A percentile compares a stretch with the other conserved stretches of the same genome.
Conservation (phyloP, 495 filamentous ascomycete genomes). For the Apiosordaria backusii region DNA sequence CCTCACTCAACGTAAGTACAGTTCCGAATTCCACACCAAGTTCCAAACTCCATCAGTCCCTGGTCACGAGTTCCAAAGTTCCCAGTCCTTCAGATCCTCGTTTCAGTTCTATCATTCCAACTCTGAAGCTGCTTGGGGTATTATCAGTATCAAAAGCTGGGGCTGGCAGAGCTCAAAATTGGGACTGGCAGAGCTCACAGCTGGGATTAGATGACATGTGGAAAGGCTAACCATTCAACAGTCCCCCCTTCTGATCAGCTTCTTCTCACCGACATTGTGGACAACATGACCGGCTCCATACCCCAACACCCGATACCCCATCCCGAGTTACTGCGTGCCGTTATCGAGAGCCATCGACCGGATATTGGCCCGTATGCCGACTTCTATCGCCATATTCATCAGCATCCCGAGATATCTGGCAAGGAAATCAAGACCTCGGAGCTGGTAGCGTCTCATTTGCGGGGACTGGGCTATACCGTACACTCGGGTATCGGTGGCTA, state of each 20-base stretch:
- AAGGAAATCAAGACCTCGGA: slow-evolving; percentile 47
- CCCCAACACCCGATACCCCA: background rate
- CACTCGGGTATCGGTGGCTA: slow-evolving; percentile 52
- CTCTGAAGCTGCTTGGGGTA: background rate
- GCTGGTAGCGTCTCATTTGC: slow-evolving; percentile 41
- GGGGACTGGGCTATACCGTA: slow-evolving; percentile 44
- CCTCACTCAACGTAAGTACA: background rate
- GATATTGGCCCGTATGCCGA: slow-evolving; percentile 33
- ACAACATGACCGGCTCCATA: background rate
- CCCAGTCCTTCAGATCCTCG: background rate
- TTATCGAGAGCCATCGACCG: slow-evolving; percentile 2
- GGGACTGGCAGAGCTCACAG: too few species aligned
- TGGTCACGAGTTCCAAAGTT: too few species aligned
- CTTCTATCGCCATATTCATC: slow-evolving; percentile 49
- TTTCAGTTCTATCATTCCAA: background rate
- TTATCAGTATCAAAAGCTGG: too few species aligned
- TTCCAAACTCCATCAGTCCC: too few species aligned
- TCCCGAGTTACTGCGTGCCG: background rate
- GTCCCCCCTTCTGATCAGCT: background rate
- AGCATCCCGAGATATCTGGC: slow-evolving; percentile 47
- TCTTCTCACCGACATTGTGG: background rate
- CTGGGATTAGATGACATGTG: too few species aligned
- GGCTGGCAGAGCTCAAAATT: too few species aligned
- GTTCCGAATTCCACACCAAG: background rate
- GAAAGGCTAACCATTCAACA: background rate